phyloP scores from a whole-genome alignment of 805 yeast species.

The Wickerhamiella shivajii region DNA sequence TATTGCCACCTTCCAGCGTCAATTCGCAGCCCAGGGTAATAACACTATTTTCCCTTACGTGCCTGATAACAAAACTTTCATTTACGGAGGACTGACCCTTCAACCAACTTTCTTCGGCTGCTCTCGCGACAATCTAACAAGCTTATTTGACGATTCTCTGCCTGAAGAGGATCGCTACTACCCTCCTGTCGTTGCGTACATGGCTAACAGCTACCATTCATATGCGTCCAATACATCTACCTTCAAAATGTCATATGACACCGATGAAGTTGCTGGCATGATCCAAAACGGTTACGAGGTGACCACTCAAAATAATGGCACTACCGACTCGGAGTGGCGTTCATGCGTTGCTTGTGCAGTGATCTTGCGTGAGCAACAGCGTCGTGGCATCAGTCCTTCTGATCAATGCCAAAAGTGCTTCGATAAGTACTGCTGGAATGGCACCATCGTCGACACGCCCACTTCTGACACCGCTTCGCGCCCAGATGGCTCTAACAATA shows the following conservation, averaged over 20 bases:
- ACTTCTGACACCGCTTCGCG: slow-evolving; percentile 11
- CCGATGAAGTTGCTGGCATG: slow-evolving; percentile 39
- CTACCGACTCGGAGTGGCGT: slow-evolving; percentile 48
- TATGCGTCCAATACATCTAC: slow-evolving; percentile 52
- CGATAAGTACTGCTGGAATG: slow-evolving; percentile 55
- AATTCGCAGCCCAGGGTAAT: slow-evolving; percentile 36
- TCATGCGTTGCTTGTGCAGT: slow-evolving; percentile 69
- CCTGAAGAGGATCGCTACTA: slow-evolving; percentile 27
- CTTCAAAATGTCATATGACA: slow-evolving; percentile 42
- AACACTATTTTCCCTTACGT: slow-evolving; percentile 57
- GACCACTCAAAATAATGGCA: slow-evolving; percentile 43
- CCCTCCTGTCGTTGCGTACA: slow-evolving; percentile 57
- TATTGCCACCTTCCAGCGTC: slow-evolving; percentile 44
- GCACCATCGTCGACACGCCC: slow-evolving; percentile 17
- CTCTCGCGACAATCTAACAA: slow-evolving; percentile 42
- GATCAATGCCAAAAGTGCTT: slow-evolving; percentile 59
- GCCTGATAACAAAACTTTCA: slow-evolving; percentile 45
- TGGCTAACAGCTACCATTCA: slow-evolving; percentile 51
- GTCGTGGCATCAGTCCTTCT: slow-evolving; percentile 39
- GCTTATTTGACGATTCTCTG: slow-evolving; percentile 31
- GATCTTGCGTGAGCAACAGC: slow-evolving; percentile 57
- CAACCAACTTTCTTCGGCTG: slow-evolving; percentile 68
- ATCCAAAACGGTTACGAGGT: slow-evolving; percentile 59
- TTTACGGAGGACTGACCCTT: slow-evolving; percentile 39
- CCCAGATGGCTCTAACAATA: too few relatives aligned